These are phyloP conservation scores for Hymenoscyphus linearis DNA, from an alignment of 2,329 filamentous ascomycete genomes.

Conservation along the genomic window DNA sequence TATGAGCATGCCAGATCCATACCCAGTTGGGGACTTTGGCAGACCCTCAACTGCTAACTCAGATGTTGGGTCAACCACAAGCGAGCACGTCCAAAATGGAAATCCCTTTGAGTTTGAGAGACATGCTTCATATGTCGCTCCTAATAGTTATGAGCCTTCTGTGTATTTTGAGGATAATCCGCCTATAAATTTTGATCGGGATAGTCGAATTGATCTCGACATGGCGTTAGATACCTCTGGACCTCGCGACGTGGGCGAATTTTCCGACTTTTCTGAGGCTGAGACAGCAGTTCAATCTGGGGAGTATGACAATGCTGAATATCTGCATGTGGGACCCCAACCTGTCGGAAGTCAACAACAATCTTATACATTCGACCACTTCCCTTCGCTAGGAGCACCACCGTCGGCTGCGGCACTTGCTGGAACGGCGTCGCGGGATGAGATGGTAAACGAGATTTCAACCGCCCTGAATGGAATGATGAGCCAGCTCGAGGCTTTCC, in stretches of 20 bases:
- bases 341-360: constrained; percentile 17
- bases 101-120: constrained; percentile 60
- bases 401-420: constrained; percentile 25
- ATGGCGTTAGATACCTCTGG: constrained; percentile 1
- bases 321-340: constrained; percentile 14
- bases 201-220: constrained; percentile 36
- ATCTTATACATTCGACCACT: constrained; percentile 17
- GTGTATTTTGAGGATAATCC: constrained; percentile 53
- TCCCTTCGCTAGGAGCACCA: constrained; percentile 21
- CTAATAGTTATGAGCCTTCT: constrained; percentile 28
- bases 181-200: constrained; percentile 31
- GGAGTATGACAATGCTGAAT: constrained; percentile 11
- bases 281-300: constrained; percentile 20
- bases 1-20: constrained; percentile 45
- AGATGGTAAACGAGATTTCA: constrained; percentile 26
- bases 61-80: constrained; percentile 43
- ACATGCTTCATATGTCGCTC: constrained; percentile 51
- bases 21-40: constrained; percentile 16
- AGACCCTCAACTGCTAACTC: constrained; percentile 30
- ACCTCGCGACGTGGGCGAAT: constrained; percentile 23
- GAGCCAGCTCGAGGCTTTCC: constrained; percentile 24
- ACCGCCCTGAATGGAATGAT: constrained; percentile 22
- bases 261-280: constrained; percentile 30
- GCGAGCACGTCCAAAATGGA: constrained; percentile 47
- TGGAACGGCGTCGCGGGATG: constrained; percentile 22